Percentiles rank a stretch among this genome's conserved stretches.
Evolutionary conservation across 768 basidiomycete species (phyloP).

Genomic region (Lactarius hengduanensis): DNA sequence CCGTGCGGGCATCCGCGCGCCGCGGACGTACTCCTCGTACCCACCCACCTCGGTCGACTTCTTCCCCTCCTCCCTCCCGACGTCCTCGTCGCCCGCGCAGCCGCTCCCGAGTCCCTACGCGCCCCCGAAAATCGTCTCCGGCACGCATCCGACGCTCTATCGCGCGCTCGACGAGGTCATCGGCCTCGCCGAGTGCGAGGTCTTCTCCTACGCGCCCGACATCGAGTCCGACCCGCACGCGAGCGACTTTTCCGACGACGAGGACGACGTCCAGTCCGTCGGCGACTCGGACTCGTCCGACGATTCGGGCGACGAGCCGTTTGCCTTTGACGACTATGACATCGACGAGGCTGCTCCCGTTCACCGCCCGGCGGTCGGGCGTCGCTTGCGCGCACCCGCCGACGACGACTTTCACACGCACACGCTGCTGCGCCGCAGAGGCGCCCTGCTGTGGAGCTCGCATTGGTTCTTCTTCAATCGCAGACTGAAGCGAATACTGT

Average conservation of each 20-base stretch:
- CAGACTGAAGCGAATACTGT: conserved; percentile 88
- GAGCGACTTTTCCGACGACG: conserved; percentile 74
- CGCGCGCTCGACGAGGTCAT: conserved; percentile 88
- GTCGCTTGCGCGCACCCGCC: conserved; percentile 32
- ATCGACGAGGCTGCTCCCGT: conserved; percentile 49
- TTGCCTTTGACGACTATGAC: conserved; percentile 82
- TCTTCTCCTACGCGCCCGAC: conserved; percentile 92
- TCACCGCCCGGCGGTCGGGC: conserved; percentile 29
- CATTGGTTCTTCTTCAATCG: conserved; percentile 97
- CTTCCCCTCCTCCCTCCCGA: conserved; percentile 73
- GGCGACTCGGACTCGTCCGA: conserved; percentile 64
- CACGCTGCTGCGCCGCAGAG: conserved; percentile 55
- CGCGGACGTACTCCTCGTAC: conserved; percentile 84
- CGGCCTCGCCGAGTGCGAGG: conserved; percentile 88
- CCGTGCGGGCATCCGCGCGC: conserved; percentile 61
- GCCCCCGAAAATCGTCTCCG: conserved; percentile 70
- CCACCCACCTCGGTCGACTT: conserved; percentile 70
- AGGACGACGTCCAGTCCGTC: conserved; percentile 66
- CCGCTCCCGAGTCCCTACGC: conserved; percentile 63
- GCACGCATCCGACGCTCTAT: conserved; percentile 87
- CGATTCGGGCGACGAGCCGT: conserved; percentile 66
- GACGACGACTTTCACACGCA: conserved; percentile 42
- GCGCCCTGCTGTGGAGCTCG: conserved; percentile 90
- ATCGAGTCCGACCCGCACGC: conserved; percentile 94
- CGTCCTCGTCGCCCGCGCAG: conserved; percentile 66